These are phyloP conservation scores for Arachnomyces sp. DNA, from an alignment of 2,329 filamentous ascomycete species.

Conservation along the genomic window DNA sequence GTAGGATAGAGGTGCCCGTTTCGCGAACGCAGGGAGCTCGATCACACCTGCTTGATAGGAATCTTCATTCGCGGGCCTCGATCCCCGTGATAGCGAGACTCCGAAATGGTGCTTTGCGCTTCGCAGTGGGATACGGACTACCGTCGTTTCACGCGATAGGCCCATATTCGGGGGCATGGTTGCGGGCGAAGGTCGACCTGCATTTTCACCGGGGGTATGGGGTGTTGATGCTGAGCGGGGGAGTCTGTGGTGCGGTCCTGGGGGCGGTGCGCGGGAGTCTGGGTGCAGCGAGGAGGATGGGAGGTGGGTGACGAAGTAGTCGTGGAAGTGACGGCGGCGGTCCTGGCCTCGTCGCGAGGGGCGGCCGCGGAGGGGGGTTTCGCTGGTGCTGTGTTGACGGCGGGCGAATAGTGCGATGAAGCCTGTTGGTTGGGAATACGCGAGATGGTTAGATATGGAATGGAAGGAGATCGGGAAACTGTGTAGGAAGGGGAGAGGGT, in stretches of 20 bases:
- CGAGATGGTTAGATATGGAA: slow-evolving; percentile 2
- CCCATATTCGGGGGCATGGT: slow-evolving; percentile 53
- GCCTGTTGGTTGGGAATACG: slow-evolving; percentile 18
- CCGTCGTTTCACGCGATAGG: slow-evolving; percentile 67
- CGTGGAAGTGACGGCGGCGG: slow-evolving; percentile 61
- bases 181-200: slow-evolving; percentile 42
- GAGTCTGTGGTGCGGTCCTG: slow-evolving; percentile 70
- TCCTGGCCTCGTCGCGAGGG: slow-evolving; percentile 6
- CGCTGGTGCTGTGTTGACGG: slow-evolving; percentile 18
- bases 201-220: slow-evolving; percentile 51
- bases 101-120: slow-evolving; percentile 97
- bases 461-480: slow-evolving; percentile 15
- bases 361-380: slow-evolving; percentile 1
- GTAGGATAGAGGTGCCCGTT: slow-evolving; percentile 61
- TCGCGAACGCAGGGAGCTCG: slow-evolving; percentile 86
- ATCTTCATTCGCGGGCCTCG: slow-evolving; percentile 85
- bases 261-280: slow-evolving; percentile 55
- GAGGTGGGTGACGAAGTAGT: slow-evolving; percentile 94
- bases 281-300: slow-evolving; percentile 89
- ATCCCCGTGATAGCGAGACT: slow-evolving; percentile 67
- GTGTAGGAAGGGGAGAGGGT: not conserved
- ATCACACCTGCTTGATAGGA: slow-evolving; percentile 90
- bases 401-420: slow-evolving; percentile 27
- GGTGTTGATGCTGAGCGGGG: slow-evolving; percentile 77
- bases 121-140: slow-evolving; percentile 86